Percentiles rank a stretch among this genome's conserved stretches.
Evolutionary conservation across 2,329 filamentous ascomycete species (phyloP).

Genomic region (Neofusicoccum ribis): DNA sequence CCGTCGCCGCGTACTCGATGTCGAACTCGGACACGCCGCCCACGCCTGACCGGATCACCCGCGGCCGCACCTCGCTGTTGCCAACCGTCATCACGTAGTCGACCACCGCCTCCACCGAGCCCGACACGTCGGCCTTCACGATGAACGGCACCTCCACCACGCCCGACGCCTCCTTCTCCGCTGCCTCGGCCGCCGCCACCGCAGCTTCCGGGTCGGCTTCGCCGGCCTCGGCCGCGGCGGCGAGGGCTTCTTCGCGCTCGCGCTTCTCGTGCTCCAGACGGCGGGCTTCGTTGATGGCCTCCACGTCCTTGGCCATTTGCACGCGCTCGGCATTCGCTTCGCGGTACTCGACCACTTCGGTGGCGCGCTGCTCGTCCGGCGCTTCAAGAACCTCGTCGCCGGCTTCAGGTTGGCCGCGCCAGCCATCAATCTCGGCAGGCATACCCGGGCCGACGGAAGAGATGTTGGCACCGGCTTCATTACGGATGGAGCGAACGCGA

Average conservation of each 20-base stretch:
- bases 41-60: constrained; percentile 74
- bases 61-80: constrained; percentile 78
- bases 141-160: constrained; percentile 72
- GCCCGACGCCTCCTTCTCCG: constrained; percentile 42
- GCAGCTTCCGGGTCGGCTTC: constrained; percentile 30
- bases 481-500: constrained; percentile 77
- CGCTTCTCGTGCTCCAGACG: constrained; percentile 59
- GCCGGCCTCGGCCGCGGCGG: constrained; percentile 29
- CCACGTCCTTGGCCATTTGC: constrained; percentile 66
- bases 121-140: constrained; percentile 89
- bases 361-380: constrained; percentile 73
- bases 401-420: constrained; percentile 81
- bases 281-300: constrained; percentile 72
- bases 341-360: constrained; percentile 75
- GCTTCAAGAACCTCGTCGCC: constrained; percentile 88
- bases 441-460: constrained; percentile 79
- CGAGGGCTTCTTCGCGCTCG: constrained; percentile 49
- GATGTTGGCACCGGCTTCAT: constrained; percentile 77
- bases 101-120: constrained; percentile 87
- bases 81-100: constrained; percentile 76
- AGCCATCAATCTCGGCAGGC: constrained; percentile 92
- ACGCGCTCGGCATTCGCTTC: constrained; percentile 69
- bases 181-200: constrained; percentile 36
- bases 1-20: constrained; percentile 79
- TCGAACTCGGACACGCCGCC: constrained; percentile 83